Percentiles rank a stretch among this genome's conserved stretches.
These are phyloP conservation scores for Globisporangium canariense DNA, from an alignment of 352 stramenopile genomes.

Conservation along the genomic window DNA sequence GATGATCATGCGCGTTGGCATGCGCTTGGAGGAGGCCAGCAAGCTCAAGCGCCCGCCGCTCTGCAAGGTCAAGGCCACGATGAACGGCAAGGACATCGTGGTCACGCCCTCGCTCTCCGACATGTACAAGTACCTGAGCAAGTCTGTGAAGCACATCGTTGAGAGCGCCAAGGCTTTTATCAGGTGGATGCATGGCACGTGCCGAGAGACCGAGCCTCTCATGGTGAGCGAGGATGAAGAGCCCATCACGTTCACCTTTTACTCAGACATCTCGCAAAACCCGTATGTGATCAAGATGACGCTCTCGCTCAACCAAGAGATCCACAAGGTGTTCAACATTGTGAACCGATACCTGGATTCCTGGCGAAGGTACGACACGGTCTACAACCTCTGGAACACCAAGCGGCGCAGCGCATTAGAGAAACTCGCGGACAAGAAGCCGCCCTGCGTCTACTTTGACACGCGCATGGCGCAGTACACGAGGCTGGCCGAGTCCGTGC, in stretches of 20 bases:
- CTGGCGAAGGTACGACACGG: constrained; percentile 92
- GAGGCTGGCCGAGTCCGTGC: constrained; percentile 84
- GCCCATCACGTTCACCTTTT: constrained; percentile 92
- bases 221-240: constrained; percentile 93
- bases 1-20: constrained; percentile 2
- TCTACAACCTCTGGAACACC: constrained; percentile 94
- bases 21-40: constrained; percentile 45
- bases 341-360: constrained; percentile 93
- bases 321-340: constrained; percentile 94
- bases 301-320: constrained; percentile 90
- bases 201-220: constrained; percentile 86
- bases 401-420: constrained; percentile 89
- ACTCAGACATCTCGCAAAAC: constrained; percentile 94
- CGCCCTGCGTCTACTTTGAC: constrained; percentile 94
- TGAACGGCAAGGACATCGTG: constrained; percentile 95
- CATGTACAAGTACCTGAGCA: constrained; percentile 96
- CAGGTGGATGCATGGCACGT: constrained; percentile 95
- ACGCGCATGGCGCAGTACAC: constrained; percentile 90
- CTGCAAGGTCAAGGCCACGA: constrained; percentile 92
- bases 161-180: constrained; percentile 93
- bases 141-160: constrained; percentile 92
- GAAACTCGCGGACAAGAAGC: constrained; percentile 90
- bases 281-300: constrained; percentile 96
- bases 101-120: constrained; percentile 92
- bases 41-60: constrained; percentile 86